Evolutionary conservation across 331 rosid species (phyloP), one percentile per base, ranked within the genome.

Genomic region (Spiraea crenata): DNA sequence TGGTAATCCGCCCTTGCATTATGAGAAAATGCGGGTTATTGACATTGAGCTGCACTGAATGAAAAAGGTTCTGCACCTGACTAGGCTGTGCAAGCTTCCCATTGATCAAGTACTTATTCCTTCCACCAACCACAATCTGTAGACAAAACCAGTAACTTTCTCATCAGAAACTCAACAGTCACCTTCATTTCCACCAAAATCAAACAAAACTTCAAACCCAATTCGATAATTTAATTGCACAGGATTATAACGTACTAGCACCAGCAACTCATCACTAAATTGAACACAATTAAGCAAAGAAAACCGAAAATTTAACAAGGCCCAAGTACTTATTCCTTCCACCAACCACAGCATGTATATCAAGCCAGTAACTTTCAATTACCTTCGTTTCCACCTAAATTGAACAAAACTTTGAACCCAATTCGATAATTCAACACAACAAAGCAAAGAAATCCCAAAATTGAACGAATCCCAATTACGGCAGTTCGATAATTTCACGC

Each of bases 1-100:
- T 95, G 44, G 99, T 95, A 70, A 95, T 95, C 51, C 96, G 92
- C 72, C 99, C 99, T 95, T 95, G 99, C 97, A 95, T 95, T 38
- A 91, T 95, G 16, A 95, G 93, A 72, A 95, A 95, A 88, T 95
- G 99, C 0, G 99, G 99, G 74, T 95, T 95, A 47, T 95, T 95
- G 52, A 95, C 97, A 75, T 95, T 95, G 67, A 95, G 96, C 86
- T 95, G 99, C 82, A 95, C 97, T 0, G 99, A 91, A 75, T 95
- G 99, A 74, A 95, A 95, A 68, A 95, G 97, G 71, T 95, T 95
- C 74, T 95, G 99, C 14, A 95, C 96, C 86, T 95, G 99, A 83
- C 87, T 85, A 19, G 99, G 97, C 83, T 91, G 99, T 5, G 99
- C 99, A 89, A 95, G 96, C 76, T 91, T 95, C 82, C 99, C 97